Evolutionary conservation across 352 stramenopile genomes (phyloP).

Genomic region (Globisporangium cystogenes): DNA sequence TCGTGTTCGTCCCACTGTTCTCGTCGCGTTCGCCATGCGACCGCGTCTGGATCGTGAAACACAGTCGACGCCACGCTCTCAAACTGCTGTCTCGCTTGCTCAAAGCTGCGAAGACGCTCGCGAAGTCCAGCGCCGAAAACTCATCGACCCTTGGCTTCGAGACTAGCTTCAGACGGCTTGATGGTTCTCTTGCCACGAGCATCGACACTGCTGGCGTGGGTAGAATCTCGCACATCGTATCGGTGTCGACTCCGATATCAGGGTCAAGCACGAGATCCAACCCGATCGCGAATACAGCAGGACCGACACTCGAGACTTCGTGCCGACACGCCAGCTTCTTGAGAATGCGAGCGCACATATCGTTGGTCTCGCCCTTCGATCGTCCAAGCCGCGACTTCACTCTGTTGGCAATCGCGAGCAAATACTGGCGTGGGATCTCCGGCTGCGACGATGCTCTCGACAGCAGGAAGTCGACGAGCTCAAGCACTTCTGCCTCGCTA

Average conservation of each 20-base stretch:
- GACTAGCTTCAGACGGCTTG: slow-evolving; percentile 2
- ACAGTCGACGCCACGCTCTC: slow-evolving; percentile 32
- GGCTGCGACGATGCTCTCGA: not conserved
- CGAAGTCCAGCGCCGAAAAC: slow-evolving; percentile 41
- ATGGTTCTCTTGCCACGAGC: slow-evolving; percentile 8
- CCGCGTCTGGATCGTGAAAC: slow-evolving; percentile 8
- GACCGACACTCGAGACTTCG: slow-evolving; percentile 1
- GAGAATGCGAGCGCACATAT: slow-evolving; percentile 10
- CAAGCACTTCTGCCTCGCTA: slow-evolving; percentile 4
- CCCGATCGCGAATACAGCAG: slow-evolving; percentile 7
- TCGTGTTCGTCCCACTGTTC: not conserved
- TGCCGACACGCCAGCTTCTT: slow-evolving; percentile 6
- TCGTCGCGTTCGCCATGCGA: slow-evolving; percentile 1
- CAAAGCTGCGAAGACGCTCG: slow-evolving; percentile 32
- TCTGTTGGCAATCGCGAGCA: slow-evolving; percentile 3
- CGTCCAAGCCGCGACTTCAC: slow-evolving; percentile 3
- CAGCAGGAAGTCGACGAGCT: slow-evolving; percentile 5
- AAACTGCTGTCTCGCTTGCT: slow-evolving; percentile 18
- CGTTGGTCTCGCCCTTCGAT: not conserved
- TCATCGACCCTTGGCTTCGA: not conserved
- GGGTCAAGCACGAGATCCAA: slow-evolving; percentile 15
- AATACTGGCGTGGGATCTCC: slow-evolving; percentile 1
- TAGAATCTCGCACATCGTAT: slow-evolving; percentile 2
- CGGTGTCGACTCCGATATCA: not conserved
- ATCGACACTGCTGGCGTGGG: slow-evolving; percentile 1